Evolutionary conservation across 257 asterid genomes (phyloP), one percentile per base, ranked within the genome.

Genomic region (Plantago ovata): DNA sequence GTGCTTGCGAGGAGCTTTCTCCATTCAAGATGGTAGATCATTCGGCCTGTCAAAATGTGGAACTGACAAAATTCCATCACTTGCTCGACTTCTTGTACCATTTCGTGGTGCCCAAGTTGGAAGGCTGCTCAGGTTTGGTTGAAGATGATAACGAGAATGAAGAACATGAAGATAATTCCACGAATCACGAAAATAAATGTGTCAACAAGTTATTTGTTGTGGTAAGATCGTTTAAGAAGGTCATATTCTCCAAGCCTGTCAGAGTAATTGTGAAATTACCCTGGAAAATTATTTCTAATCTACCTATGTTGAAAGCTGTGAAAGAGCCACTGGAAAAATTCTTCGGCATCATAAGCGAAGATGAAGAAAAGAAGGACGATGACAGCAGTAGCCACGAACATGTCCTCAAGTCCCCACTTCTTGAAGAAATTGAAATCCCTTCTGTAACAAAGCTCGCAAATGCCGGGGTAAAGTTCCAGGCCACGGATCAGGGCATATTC

Each of bases 11-110:
- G 13, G 54, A 49, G 54, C 54, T 49, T 21, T 49, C 54, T 13
- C 54, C 54, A 49, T 49, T 49, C 54, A 49, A 49, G 14, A 49
- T 13, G 4, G 36, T 20, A 1, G n/a, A 49, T 9, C n/a, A n/a
- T 13, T 11, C 54, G 4, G 13, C 21, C 19, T 8, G 14, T 7
- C 8, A 49, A 9, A 49, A 9, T 20, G 33, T 18, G 10, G 36
- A 28, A 28, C n/a, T 69, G n/a, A 38, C 22, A 18, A 64, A 62
- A 38, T 60, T 61, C n/a, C 58, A 85, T 13, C 95, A 82, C 15
- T n/a, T 82, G 7, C 82, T 85, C 0, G 89, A 77, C 52, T 69
- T 81, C 14, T 18, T 83, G 33, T 86, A 81, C 66, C 79, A 41
- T 16, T 53, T 52, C 16, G 69, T 85, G 21, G 84, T 80, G 52